Base-by-base conservation (phyloP, 139 green algal genomes). In the Chlorella ohadii region DNA sequence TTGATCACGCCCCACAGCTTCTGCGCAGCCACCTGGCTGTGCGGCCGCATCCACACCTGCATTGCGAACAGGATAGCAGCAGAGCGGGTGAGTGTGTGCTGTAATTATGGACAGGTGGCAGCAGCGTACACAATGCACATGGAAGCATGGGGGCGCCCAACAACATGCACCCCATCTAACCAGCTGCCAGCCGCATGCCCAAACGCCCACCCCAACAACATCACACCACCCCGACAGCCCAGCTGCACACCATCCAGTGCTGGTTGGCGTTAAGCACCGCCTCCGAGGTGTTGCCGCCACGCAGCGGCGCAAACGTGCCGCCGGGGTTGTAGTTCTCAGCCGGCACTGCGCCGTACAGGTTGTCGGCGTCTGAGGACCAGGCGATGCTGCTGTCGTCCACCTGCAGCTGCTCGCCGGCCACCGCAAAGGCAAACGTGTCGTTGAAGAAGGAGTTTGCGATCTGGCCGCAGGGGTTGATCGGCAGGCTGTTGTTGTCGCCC, bases 371-470 rank as follows among this genome's bases (percentile, higher is more conserved):
- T 23, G 67, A 86, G 9, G 33, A 19, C 95, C 95, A 98, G 9
- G 90, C 88, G 61, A 98, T 96, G 79, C 85, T 75, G 11, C 56
- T 87, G 28, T 91, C 80, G 71, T 96, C 78, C 23, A 97, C 33
- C 28, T 65, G 7, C 64, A 82, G 71, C 33, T 22, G 0, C 23
- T 25, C 36, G 15, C 31, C 64, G 11, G 34, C n/a, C 11, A 64
- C 34, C 2, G 63, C 66, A 20, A 94, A 74, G 34, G 25, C 23
- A 81, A 93, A 98, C 11, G 91, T 93, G 89, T 98, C 97, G 80
- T 99, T 99, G 93, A 99, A 99, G 78, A 93, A 91, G 57, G 88
- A 95, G 91, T 95, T 97, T 0, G 97, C 94, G 1, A 96, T 91
- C 36, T 99, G 91, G 34, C 97, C 97, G 87, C 97, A 99, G 9